Evolutionary conservation across 2,329 filamentous ascomycete genomes (phyloP), one percentile per base, ranked within the genome.

Genomic region (Stagonosporopsis tanaceti): DNA sequence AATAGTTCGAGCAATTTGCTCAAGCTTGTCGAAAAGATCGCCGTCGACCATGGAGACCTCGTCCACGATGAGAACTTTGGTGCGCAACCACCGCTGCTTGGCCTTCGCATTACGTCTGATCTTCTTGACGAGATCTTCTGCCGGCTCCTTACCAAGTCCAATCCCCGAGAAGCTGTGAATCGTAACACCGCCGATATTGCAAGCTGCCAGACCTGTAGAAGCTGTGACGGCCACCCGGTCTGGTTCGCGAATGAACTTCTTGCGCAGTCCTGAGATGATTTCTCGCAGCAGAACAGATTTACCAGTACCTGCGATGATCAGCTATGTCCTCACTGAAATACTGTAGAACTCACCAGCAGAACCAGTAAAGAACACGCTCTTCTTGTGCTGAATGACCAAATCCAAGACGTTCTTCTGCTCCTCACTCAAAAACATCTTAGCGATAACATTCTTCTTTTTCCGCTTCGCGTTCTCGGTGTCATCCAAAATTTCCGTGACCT

Each of bases 41-140:
- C 92, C 95, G 68, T 99, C 95, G 4, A 99, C 93, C 96, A 99
- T 99, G 12, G 95, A 98, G 3, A 99, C 89, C 74, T 99, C 95
- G 76, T 99, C 95, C 67, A 99, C 86, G 65, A 99, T 84, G 24
- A 99, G 84, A 12, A 92, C 87, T 71, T 93, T 96, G 0, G 93
- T 96, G 54, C 88, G 87, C 63, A 96, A 79, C 96, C 96, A 99
- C 38, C 94, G 86, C 62, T 87, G 89, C 73, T 91, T 94, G 22
- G 93, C 92, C 74, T 97, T 98, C 17, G 85, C 83, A 65, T 98
- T 97, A 57, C 88, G 86, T 67, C 91, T 89, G 67, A 99, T 92
- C 82, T 97, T 99, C 76, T 91, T 95, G 47, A 97, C 86, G 24
- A 99, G 82, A 30, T 89, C 86, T 15, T 87, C 84, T 3, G 89